Evolutionary conservation across 768 basidiomycete species (phyloP).

Genomic region (Cubamyces lactineus): DNA sequence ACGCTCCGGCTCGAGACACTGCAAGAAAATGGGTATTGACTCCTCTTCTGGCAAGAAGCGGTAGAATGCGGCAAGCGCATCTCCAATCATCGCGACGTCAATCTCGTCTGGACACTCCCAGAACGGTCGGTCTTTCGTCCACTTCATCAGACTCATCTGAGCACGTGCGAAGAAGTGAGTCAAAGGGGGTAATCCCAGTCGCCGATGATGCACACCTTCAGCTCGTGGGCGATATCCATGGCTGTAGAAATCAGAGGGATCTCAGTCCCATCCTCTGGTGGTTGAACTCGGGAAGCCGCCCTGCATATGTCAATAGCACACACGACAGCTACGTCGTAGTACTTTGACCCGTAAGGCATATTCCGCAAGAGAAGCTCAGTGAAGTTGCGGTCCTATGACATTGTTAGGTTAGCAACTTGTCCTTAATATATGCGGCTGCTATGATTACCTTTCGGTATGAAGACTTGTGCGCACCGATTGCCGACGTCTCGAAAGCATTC

Average conservation of each 20-base stretch:
- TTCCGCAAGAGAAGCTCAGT: conserved; percentile 65
- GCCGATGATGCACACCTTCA: conserved; percentile 55
- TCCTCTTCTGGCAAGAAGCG: conserved; percentile 70
- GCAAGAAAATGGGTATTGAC: conserved; percentile 58
- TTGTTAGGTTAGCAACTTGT: neutral
- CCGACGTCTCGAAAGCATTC: conserved; percentile 52
- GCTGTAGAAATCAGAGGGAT: conserved; percentile 66
- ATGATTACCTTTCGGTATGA: conserved; percentile 27
- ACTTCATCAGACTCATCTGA: conserved; percentile 36
- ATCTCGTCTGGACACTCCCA: conserved; percentile 73
- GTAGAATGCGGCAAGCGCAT: conserved; percentile 73
- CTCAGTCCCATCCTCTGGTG: conserved; percentile 49
- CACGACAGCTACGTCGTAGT: conserved; percentile 68
- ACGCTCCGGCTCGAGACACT: conserved; percentile 74
- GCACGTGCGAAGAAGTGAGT: neutral
- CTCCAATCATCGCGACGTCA: conserved; percentile 76
- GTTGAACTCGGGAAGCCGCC: conserved; percentile 57
- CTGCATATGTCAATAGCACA: conserved; percentile 81
- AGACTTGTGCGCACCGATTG: conserved; percentile 35
- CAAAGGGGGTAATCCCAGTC: conserved; percentile 5
- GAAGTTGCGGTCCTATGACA: conserved; percentile 53
- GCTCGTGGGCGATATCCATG: conserved; percentile 74
- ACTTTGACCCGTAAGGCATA: conserved; percentile 46
- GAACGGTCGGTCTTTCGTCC: conserved; percentile 51
- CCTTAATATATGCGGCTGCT: neutral